These are phyloP conservation scores for Talaromyces atroroseus DNA, from an alignment of 2,329 filamentous ascomycete species.

Conservation along the genomic window DNA sequence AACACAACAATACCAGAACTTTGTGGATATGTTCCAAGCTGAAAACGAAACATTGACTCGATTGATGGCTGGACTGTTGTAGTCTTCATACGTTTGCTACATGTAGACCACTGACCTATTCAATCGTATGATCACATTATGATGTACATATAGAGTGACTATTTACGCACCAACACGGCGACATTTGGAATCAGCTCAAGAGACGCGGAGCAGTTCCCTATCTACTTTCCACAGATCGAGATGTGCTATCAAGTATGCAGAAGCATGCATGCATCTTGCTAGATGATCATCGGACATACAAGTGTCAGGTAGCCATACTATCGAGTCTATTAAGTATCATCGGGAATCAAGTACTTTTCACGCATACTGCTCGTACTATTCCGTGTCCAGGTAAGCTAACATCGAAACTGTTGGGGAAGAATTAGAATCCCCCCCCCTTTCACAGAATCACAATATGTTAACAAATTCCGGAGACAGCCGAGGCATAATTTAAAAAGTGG, in stretches of 20 bases:
- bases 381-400: not conserved
- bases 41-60: conserved; percentile 32
- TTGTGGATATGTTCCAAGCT: conserved; percentile 26
- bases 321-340: not conserved
- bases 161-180: not conserved
- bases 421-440: not conserved
- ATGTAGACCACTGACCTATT: not conserved
- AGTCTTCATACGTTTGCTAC: not conserved
- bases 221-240: not conserved
- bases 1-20: conserved; percentile 7
- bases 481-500: not conserved
- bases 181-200: not conserved
- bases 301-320: too few species aligned
- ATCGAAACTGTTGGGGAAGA: not conserved
- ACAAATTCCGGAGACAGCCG: not conserved
- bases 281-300: too few species aligned
- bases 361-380: not conserved
- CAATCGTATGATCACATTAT: not conserved
- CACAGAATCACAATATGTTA: not conserved
- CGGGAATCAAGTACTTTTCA: not conserved
- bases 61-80: conserved; percentile 31
- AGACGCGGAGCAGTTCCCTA: not conserved
- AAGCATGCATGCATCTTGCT: too few species aligned
- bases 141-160: not conserved
- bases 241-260: not conserved